phyloP scores from a whole-genome alignment of 345 rosid species.

The Gossypioides kirkii region DNA sequence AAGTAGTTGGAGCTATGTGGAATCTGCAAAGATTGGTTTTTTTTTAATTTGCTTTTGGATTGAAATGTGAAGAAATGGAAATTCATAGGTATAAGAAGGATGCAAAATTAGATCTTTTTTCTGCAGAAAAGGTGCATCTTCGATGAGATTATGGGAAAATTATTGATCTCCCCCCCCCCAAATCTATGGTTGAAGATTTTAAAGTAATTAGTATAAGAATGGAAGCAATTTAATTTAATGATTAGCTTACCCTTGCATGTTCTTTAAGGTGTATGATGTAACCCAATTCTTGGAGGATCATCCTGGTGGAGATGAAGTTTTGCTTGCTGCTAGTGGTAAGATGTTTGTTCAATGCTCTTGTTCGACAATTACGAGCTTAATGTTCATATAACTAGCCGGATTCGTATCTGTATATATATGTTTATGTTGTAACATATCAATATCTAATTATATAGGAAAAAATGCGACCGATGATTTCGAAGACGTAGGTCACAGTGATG shows the following conservation, averaged over 20 bases:
- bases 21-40: not conserved
- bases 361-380: not conserved
- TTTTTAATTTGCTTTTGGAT: not conserved
- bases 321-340: constrained; percentile 70
- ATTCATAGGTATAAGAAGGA: too few relatives aligned
- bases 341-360: not conserved
- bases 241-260: not conserved
- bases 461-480: constrained; percentile 80
- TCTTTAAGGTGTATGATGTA: constrained; percentile 71
- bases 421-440: not conserved
- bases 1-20: not conserved
- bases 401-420: too few relatives aligned
- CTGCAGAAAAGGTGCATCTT: not conserved
- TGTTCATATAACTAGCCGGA: too few relatives aligned
- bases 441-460: constrained; percentile 37
- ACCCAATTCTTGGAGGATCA: constrained; percentile 76
- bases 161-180: not conserved
- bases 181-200: not conserved
- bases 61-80: not conserved
- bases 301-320: constrained; percentile 79
- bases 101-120: too few relatives aligned
- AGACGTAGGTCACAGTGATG: constrained; percentile 67
- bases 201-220: not conserved
- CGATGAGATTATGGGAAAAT: not conserved
- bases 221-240: not conserved